Evolutionary conservation across 257 asterid species (phyloP), one percentile per base, ranked within the genome.

Genomic region (Eucommia ulmoides): DNA sequence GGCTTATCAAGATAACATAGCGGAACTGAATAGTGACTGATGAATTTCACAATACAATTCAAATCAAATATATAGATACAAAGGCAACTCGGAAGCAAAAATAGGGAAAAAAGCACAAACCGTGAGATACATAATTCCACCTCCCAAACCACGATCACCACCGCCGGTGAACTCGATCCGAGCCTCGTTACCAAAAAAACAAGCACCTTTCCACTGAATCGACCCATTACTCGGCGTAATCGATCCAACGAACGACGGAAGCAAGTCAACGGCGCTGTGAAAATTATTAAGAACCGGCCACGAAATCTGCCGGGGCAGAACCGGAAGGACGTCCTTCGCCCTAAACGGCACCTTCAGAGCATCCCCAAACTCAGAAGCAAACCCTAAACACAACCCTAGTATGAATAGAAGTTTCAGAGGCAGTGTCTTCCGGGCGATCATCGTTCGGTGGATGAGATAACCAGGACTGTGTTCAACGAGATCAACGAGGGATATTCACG

Each of bases 101-200:
- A 42, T 3, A 18, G 19, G 15, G 20, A 16, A 1, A 19, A 55
- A 58, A 25, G 33, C 47, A 70, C 93, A 22, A 24, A 91, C 98
- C 83, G 84, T 65, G 10, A 91, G 81, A 56, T 60, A 70, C 53
- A 91, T 73, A 41, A 82, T 66, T 51, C 86, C 96, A 25, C 96
- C 98, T 17, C 93, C 96, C 53, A 86, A 75, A 38, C 83, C 92
- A 23, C 96, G 77, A 63, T 81, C 94, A 20, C 96, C 94, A n/a
- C 60, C 41, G 3, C 54, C 72, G 12, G 75, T 64, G 55, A 91
- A 65, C 61, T 86, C 93, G 26, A 81, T 76, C 56, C 75, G 70
- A 1, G 93, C 99, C 61, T 80, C 71, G 62, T 86, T 91, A 11
- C 81, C 87, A 19, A 24, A 58, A 23, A 91, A 91, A 54, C 99